phyloP scores from a whole-genome alignment of 352 stramenopile genomes.

The Thraustotheca clavata region DNA sequence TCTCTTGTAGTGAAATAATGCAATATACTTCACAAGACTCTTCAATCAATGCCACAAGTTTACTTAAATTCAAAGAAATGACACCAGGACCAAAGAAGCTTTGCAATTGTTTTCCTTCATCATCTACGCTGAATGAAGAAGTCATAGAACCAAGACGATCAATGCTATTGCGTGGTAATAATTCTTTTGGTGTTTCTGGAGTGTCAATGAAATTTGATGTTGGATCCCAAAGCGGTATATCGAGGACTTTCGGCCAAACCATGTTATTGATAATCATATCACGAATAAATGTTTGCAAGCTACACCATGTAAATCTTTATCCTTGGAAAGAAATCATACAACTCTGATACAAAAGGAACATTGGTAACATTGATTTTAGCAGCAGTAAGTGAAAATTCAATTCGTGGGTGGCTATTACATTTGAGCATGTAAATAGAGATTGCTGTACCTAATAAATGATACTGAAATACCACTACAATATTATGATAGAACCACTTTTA shows the following conservation, averaged over 20 bases:
- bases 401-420: conserved; percentile 38
- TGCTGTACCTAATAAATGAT: conserved; percentile 57
- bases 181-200: no score
- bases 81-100: conserved; percentile 19
- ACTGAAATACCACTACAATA: conserved; percentile 36
- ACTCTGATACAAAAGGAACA: conserved; percentile 72
- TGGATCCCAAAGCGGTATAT: conserved; percentile 58
- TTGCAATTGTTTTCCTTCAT: neutral
- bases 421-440: neutral
- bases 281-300: conserved; percentile 68
- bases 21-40: conserved; percentile 4
- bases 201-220: conserved; percentile 5
- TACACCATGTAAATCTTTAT: conserved; percentile 21
- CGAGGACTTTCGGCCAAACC: conserved; percentile 61
- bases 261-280: conserved; percentile 68
- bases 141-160: no score
- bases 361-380: conserved; percentile 81
- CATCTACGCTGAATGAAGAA: neutral
- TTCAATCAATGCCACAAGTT: neutral
- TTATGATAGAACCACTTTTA: neutral
- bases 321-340: conserved; percentile 26
- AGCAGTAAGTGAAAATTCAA: conserved; percentile 71
- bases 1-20: conserved; percentile 1
- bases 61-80: conserved; percentile 10
- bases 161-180: no score